These are phyloP conservation scores for Phaeoacremonium minimum DNA, from an alignment of 2,329 filamentous ascomycete genomes.

Conservation along the genomic window DNA sequence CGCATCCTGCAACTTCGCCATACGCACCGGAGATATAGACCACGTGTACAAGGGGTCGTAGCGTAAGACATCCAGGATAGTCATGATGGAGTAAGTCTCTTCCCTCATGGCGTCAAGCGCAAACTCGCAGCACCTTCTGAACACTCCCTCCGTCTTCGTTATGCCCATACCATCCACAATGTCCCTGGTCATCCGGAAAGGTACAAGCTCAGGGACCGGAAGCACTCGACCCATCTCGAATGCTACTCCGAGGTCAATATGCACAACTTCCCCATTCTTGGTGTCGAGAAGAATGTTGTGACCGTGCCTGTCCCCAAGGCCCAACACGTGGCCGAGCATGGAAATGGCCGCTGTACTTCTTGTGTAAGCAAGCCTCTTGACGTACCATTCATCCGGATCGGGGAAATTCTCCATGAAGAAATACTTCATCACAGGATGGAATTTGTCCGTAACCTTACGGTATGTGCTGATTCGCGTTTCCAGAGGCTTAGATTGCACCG, in stretches of 20 bases:
- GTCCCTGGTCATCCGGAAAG: slow-evolving; percentile 90
- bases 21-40: slow-evolving; percentile 72
- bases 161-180: slow-evolving; percentile 97
- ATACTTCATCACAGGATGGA: slow-evolving; percentile 90
- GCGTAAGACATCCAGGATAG: slow-evolving; percentile 92
- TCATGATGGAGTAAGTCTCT: slow-evolving; percentile 97
- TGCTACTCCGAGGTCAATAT: slow-evolving; percentile 94
- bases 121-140: slow-evolving; percentile 97
- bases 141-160: slow-evolving; percentile 91
- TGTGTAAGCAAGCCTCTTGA: slow-evolving; percentile 83
- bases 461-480: slow-evolving; percentile 72
- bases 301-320: slow-evolving; percentile 88
- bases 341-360: slow-evolving; percentile 91
- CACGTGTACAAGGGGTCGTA: slow-evolving; percentile 97
- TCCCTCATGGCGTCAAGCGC: slow-evolving; percentile 92
- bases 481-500: slow-evolving; percentile 64
- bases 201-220: slow-evolving; percentile 90
- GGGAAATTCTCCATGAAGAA: slow-evolving; percentile 96
- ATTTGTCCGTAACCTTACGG: slow-evolving; percentile 72
- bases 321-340: slow-evolving; percentile 88
- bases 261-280: slow-evolving; percentile 86
- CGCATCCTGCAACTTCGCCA: slow-evolving; percentile 61
- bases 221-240: slow-evolving; percentile 97
- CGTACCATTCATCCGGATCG: slow-evolving; percentile 95
- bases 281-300: slow-evolving; percentile 95